Base-by-base conservation (phyloP, 352 stramenopile species). In the Saprolegnia diclina region DNA sequence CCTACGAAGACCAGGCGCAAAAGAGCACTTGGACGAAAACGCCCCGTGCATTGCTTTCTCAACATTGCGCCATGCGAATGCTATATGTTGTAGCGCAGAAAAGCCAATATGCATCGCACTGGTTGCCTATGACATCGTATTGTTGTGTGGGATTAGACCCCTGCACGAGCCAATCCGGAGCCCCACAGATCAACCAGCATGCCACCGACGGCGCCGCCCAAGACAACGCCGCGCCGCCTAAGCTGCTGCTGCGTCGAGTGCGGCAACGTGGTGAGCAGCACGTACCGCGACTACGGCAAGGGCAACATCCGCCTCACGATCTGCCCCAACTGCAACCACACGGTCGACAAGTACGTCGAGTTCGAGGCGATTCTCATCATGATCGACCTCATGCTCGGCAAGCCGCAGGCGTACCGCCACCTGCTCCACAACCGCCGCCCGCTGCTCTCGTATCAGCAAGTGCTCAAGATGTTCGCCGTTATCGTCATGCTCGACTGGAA, bases 281-380 rank as follows among this genome's bases (percentile, higher is more conserved):
- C 91, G 7, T 84, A 91, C 73, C 82, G 84, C 45, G 85, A 95
- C 74, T 95, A 92, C 68, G 87, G 87, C 38, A 91, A 91, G 61
- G 87, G 87, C 19, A 95, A 94, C 75, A 67, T 95, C 35, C 86
- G 85, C 2, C 79, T 95, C 7, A 79, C 74, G 21, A 91, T 91
- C 65, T 95, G 87, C 59, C 61, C 32, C 6, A 53, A 21, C 18
- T 95, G 87, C 79, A 89, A 91, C 67, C 67, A 74, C 0, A 81
- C 93, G 22, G 82, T 85, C 4, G 87, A 95, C 73, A 90, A 90
- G 72, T 95, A 95, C 71, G 85, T 95, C 73, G 87, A 95, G 77
- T 94, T 90, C 65, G 87, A 94, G 70, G 82, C 80, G 55, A 76
- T 93, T 18, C 67, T 95, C 74, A 81, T 94, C 55, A 91, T 91